Base-by-base conservation (phyloP, 768 basidiomycete genomes). In the Guyanaporus albipodus region DNA sequence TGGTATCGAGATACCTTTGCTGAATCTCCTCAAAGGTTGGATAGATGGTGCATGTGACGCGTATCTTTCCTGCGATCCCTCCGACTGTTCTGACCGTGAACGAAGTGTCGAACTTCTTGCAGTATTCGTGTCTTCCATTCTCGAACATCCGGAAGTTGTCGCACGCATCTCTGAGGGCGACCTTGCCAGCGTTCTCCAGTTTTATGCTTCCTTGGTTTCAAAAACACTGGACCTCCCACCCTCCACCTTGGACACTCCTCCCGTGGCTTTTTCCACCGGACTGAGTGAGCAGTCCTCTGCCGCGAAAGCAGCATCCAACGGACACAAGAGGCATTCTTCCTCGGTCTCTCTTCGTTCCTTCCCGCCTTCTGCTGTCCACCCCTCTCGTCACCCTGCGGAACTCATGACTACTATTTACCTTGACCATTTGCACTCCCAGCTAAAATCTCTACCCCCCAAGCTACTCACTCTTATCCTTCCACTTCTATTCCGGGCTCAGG, bases 401-500 rank as follows among this genome's bases (percentile, higher is more conserved):
- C 67, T 85, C 34, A 80, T 82, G 19, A 74, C 80, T 31, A 63
- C 72, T 9, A 70, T 86, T 35, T 89, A 85, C 59, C 72, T 88
- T 15, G 70, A 71, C 49, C 79, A 87, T 59, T 74, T 88, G 10
- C 66, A 70, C n/a, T 71, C 76, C 2, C 80, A 84, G 48, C 67
- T 82, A 37, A 83, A 82, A 58, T 73, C 72, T 14, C 70, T 88
- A 14, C 70, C 82, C 6, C 75, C 82, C 7, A 64, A 64, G 10
- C 73, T 76, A 55, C 74, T 88, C 28, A 60, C 67, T 11, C 55
- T 67, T 28, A 79, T 89, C 42, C 70, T 89, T n/a, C 83, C 85
- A 0, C 70, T 85, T 27, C 76, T 91, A n/a, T 85, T 88, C 58
- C 80, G 84, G 15, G 77, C 76, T 18, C 72, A 86, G 19, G 79